Conservation (phyloP, 2,329 filamentous ascomycete species). For the Trichoderma oligosporum region DNA sequence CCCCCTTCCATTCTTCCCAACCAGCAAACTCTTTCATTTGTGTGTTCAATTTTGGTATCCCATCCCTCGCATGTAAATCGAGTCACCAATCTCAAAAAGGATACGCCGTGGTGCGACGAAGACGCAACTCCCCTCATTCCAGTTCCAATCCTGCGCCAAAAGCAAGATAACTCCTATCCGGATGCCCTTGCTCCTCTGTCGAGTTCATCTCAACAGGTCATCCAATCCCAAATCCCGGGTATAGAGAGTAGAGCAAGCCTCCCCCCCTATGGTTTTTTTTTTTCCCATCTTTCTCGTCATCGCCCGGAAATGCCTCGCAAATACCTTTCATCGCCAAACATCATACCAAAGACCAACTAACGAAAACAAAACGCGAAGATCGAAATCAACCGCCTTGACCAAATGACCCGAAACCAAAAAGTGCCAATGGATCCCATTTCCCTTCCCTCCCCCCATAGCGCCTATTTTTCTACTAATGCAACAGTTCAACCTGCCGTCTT, state of each 20-base stretch:
- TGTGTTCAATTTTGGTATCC: constrained; percentile 15
- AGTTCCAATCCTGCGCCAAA: constrained; percentile 21
- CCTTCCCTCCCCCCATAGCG: constrained; percentile 26
- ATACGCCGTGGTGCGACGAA: constrained; percentile 22
- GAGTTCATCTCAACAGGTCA: constrained; percentile 16
- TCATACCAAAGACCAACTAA: constrained; percentile 16
- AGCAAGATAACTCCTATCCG: constrained; percentile 22
- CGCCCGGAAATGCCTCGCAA: constrained; percentile 24
- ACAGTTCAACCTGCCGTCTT: constrained; percentile 12
- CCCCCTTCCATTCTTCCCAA: background rate
- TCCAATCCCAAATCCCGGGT: constrained; percentile 23
- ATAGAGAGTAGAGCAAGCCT: constrained; percentile 24
- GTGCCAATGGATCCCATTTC: constrained; percentile 25
- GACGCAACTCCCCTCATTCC: constrained; percentile 22
- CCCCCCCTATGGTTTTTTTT: background rate
- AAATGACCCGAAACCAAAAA: constrained; percentile 24
- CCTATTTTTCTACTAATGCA: constrained; percentile 28
- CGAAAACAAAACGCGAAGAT: constrained; percentile 21
- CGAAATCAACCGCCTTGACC: constrained; percentile 22
- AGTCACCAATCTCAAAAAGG: constrained; percentile 19
- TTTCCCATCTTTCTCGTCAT: constrained; percentile 22
- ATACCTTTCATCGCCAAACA: constrained; percentile 19
- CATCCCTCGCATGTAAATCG: constrained; percentile 18
- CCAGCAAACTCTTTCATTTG: background rate
- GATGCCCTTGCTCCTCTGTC: constrained; percentile 21